Evolutionary conservation across 352 stramenopile species (phyloP), one percentile per base, ranked within the genome.

Genomic region (Blastocystis sp.): DNA sequence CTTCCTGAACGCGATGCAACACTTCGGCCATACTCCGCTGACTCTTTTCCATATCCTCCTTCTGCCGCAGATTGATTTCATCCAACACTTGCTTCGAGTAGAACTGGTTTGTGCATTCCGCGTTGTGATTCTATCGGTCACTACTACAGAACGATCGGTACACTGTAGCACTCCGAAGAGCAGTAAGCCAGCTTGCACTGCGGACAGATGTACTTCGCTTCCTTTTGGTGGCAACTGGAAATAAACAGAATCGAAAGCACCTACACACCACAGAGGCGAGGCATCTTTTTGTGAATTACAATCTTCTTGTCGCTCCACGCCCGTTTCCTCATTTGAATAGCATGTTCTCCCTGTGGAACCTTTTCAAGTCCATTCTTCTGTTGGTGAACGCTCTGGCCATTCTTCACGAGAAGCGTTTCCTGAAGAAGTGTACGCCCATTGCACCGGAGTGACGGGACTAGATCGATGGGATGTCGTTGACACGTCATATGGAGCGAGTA

Each of bases 271-370:
- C 67, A 78, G 18, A 44, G 38, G 14, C 67, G 67, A 78, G 48
- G 18, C 29, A n/a, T 21, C 32, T 69, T 69, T 11, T 48, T 16
- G 18, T 69, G 24, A 46, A 21, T n/a, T 64, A n/a, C n/a, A n/a
- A n/a, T n/a, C n/a, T n/a, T n/a, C n/a, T n/a, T n/a, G n/a, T n/a
- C n/a, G n/a, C n/a, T n/a, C n/a, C n/a, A n/a, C n/a, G n/a, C n/a
- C 9, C 16, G n/a, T 69, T 9, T 40, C 29, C 9, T 44, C 18
- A 46, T 54, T 59, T 21, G 18, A 18, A 64, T 78, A 14, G 11
- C 7, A 94, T 94, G 91, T 90, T 91, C 64, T 91, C 93, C 61
- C 87, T 94, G 73, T 94, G 91, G 91, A 92, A 94, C 88, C 92
- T 94, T 86, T 90, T 94, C 87, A 90, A 93, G 42, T 91, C 91